Percentiles rank a stretch among this genome's conserved stretches.
These are phyloP conservation scores for Harringtonia lauricola DNA, from an alignment of 2,329 filamentous ascomycete species.

Conservation along the genomic window DNA sequence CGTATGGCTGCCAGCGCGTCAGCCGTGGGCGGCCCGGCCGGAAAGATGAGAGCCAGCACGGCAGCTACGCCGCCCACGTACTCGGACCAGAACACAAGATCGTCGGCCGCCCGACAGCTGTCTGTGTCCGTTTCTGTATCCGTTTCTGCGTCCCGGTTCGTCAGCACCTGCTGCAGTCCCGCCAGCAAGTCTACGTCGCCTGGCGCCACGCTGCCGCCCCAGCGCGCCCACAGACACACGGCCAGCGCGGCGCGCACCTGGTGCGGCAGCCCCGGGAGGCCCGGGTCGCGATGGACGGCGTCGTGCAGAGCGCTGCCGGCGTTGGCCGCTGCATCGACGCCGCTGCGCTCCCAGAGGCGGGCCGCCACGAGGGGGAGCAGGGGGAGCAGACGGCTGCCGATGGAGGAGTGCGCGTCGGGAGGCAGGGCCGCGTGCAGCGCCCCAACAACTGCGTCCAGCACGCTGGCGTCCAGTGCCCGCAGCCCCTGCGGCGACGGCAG, in stretches of 20 bases:
- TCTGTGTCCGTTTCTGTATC: neutral
- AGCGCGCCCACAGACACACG: conserved; percentile 61
- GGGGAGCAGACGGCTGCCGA: neutral
- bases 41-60: conserved; percentile 29
- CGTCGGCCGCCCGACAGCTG: too few species aligned
- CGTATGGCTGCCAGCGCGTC: conserved; percentile 25
- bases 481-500: neutral
- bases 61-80: conserved; percentile 39
- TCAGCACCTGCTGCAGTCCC: conserved; percentile 30
- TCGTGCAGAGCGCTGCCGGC: conserved; percentile 62
- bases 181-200: conserved; percentile 32
- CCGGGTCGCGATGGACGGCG: conserved; percentile 57
- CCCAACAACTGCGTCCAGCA: conserved; percentile 25
- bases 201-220: conserved; percentile 50
- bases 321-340: conserved; percentile 38
- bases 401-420: conserved; percentile 17
- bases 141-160: conserved; percentile 14
- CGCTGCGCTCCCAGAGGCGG: conserved; percentile 39
- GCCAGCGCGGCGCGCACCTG: conserved; percentile 59
- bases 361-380: conserved; percentile 28
- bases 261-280: conserved; percentile 65
- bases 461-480: neutral
- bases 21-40: conserved; percentile 26
- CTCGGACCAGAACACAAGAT: conserved; percentile 39
- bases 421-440: conserved; percentile 29